Percentiles rank a stretch among this genome's conserved stretches.
These are phyloP conservation scores for Malassezia furfur DNA, from an alignment of 1,284 basidiomycete genomes.

Conservation along the genomic window DNA sequence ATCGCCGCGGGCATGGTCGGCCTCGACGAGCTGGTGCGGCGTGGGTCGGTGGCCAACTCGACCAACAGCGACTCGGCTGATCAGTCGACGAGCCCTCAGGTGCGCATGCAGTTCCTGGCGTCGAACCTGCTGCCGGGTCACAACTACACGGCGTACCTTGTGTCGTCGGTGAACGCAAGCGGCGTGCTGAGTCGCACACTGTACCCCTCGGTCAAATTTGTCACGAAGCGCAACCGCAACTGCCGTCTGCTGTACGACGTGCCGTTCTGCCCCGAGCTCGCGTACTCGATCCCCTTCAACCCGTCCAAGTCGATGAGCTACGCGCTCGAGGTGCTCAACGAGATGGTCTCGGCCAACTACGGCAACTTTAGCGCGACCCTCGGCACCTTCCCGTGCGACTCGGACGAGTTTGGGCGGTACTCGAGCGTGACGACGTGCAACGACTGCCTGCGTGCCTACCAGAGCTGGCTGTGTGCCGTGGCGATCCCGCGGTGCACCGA, in stretches of 20 bases:
- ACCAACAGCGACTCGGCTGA: not conserved
- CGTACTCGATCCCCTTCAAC: conserved; percentile 50
- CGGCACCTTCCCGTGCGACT: conserved; percentile 49
- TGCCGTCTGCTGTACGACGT: conserved; percentile 49
- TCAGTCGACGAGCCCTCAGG: conserved; percentile 1
- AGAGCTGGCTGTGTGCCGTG: conserved; percentile 49
- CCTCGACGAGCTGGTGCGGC: not conserved
- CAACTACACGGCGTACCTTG: conserved; percentile 50
- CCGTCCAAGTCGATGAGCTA: conserved; percentile 28
- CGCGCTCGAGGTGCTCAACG: conserved; percentile 42
- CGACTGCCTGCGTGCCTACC: conserved; percentile 48
- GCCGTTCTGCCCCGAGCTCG: conserved; percentile 49
- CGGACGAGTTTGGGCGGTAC: conserved; percentile 45
- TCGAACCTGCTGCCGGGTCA: conserved; percentile 29
- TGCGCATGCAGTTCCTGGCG: conserved; percentile 30
- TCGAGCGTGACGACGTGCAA: conserved; percentile 49
- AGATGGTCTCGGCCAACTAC: conserved; percentile 40
- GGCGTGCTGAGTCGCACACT: conserved; percentile 21
- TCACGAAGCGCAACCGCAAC: conserved; percentile 41
- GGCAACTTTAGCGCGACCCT: conserved; percentile 48
- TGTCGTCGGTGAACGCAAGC: conserved; percentile 25
- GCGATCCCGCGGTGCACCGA: conserved; percentile 50
- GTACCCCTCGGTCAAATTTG: conserved; percentile 41
- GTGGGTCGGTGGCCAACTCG: not conserved
- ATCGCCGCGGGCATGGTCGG: not conserved